A percentile compares a stretch with the other conserved stretches of the same genome.
Evolutionary conservation across 169 alveolate genomes (phyloP).

Genomic region (Cryptosporidium ryanae): DNA sequence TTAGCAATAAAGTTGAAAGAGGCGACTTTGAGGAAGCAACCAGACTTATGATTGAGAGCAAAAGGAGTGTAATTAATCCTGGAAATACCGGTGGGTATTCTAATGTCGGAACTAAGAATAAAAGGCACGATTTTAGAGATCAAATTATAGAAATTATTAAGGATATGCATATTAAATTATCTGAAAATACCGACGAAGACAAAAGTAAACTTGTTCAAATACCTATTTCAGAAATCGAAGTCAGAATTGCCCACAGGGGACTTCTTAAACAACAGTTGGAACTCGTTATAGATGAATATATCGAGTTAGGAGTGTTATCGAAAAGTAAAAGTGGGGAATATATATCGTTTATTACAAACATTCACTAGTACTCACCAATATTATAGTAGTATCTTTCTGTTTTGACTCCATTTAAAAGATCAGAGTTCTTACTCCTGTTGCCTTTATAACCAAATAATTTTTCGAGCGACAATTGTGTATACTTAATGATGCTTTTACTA

Average conservation of each 20-base stretch:
- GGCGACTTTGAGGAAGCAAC: slow-evolving; percentile 96
- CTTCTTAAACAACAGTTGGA: slow-evolving; percentile 49
- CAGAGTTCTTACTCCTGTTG: slow-evolving; percentile 9
- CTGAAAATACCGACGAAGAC: slow-evolving; percentile 83
- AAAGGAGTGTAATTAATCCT: slow-evolving; percentile 86
- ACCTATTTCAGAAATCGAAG: slow-evolving; percentile 74
- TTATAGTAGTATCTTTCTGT: neutral
- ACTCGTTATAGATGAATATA: slow-evolving; percentile 82
- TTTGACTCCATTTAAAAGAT: neutral
- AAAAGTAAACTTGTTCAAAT: slow-evolving; percentile 79
- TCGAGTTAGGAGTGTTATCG: slow-evolving; percentile 82
- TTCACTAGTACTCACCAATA: neutral
- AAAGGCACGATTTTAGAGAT: slow-evolving; percentile 80
- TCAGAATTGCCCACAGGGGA: slow-evolving; percentile 45
- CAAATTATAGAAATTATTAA: slow-evolving; percentile 84
- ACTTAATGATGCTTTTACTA: neutral
- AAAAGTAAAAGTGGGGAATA: slow-evolving; percentile 77
- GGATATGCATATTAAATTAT: slow-evolving; percentile 81
- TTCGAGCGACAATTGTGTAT: neutral
- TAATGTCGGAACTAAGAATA: slow-evolving; percentile 77
- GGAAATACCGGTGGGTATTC: slow-evolving; percentile 21
- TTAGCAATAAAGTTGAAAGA: slow-evolving; percentile 89
- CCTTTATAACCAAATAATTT: neutral
- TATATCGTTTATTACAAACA: slow-evolving; percentile 52
- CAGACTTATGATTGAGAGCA: slow-evolving; percentile 90